Evolutionary conservation across 768 basidiomycete species (phyloP), one percentile per base, ranked within the genome.

Genomic region (Tephrocybe sp.): DNA sequence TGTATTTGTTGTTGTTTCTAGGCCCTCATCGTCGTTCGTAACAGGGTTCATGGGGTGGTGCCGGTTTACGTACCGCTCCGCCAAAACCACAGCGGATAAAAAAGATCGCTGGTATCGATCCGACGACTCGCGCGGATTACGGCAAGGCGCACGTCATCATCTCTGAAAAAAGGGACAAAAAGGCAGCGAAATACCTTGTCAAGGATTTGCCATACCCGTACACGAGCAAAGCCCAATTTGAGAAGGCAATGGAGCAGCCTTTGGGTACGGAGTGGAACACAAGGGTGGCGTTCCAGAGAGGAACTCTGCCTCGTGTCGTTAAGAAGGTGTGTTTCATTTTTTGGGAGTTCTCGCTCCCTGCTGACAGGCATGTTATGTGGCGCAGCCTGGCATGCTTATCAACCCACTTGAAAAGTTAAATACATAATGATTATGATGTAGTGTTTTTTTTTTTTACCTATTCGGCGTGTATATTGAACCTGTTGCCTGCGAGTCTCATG

Each of bases 191-290:
- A 69, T 98, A 95, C 65, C 76, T 85, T 52, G 84, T 93, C 47
- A 89, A 89, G 67, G 95, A 98, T 64, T 68, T 99, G 37, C 97
- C 97, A 2, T 89, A 88, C 68, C 97, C 96, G 3, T 98, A 93
- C 64, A 98, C 96, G 8, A 90, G 87, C 67, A 85, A 85, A 49
- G 91, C 87, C 3, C 97, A 98, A 72, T 98, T 88, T 61, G 94
- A 97, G 69, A 83, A 86, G 27, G 80, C 79, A 53, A 83, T 97
- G 75, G 81, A 86, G 34, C 77, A 72, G 26, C 94, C 95, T 5
- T 59, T 98, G 24, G 96, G 96, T 6, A 75, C 75, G 41, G 96
- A 98, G 66, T 99, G 94, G 94, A 96, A 96, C 60, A 94, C 93
- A 1, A 76, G 92, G 41, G 78, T 89, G 8, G 86, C 75, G 3